phyloP scores from a whole-genome alignment of 116 monocot genomes.

The Papilionanthe hybrid region DNA sequence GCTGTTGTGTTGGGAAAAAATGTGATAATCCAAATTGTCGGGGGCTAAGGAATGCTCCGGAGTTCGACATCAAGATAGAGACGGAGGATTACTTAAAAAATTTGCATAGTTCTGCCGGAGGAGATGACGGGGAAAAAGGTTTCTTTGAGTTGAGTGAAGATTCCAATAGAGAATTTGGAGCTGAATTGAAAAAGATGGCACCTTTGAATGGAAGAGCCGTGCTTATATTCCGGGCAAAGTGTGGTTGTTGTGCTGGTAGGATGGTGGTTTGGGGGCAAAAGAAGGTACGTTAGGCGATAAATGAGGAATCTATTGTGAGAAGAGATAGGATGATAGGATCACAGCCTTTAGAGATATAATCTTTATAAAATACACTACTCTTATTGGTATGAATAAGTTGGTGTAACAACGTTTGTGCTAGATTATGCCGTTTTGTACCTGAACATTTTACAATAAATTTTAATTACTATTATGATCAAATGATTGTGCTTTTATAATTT shows the following conservation, averaged over 20 bases:
- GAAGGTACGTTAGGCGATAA: too few species aligned
- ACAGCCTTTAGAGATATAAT: too few species aligned
- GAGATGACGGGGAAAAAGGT: slow-evolving; percentile 22
- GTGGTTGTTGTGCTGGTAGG: slow-evolving; percentile 28
- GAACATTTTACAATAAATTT: too few species aligned
- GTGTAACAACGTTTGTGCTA: too few species aligned
- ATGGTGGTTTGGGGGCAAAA: slow-evolving; percentile 77
- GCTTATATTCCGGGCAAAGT: slow-evolving; percentile 64
- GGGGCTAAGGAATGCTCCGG: slow-evolving; percentile 61
- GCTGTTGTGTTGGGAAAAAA: slow-evolving; percentile 14
- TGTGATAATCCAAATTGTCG: slow-evolving; percentile 69
- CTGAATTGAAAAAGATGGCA: slow-evolving; percentile 80
- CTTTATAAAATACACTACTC: too few species aligned
- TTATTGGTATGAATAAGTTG: too few species aligned
- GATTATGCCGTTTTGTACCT: too few species aligned
- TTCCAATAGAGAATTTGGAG: slow-evolving; percentile 50
- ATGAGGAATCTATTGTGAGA: too few species aligned
- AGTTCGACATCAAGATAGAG: slow-evolving; percentile 79
- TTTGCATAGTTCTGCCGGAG: slow-evolving; percentile 14
- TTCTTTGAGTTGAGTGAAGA: slow-evolving; percentile 43
- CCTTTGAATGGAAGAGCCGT: slow-evolving; percentile 76
- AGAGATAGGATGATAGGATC: too few species aligned
- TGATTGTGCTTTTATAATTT: too few species aligned
- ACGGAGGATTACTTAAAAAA: slow-evolving; percentile 66
- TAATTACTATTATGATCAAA: too few species aligned